Evolutionary conservation across 225 moss, liverwort and hornwort species (phyloP).

Genomic region (Asterella californica): DNA sequence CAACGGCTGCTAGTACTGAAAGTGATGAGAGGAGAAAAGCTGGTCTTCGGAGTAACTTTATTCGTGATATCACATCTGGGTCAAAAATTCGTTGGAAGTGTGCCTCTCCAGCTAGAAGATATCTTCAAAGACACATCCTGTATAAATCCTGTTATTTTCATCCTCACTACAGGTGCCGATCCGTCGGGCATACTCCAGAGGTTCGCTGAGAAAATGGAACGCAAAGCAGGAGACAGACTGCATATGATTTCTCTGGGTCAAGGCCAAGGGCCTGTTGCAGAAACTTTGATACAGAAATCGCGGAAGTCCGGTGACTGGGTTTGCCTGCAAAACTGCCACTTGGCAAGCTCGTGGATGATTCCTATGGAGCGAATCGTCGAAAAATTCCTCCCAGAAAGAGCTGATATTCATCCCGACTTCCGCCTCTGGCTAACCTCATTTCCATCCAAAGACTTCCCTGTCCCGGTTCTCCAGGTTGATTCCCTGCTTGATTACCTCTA

Average conservation of each 20-base stretch:
- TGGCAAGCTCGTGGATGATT: slow-evolving; percentile 93
- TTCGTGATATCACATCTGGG: slow-evolving; percentile 66
- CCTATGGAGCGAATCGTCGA: slow-evolving; percentile 89
- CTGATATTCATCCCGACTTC: slow-evolving; percentile 69
- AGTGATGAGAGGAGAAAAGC: slow-evolving; percentile 69
- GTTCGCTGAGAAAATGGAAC: slow-evolving; percentile 82
- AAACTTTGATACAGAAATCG: slow-evolving; percentile 71
- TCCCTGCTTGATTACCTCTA: not conserved
- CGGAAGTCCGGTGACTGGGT: slow-evolving; percentile 88
- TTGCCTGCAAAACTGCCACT: slow-evolving; percentile 87
- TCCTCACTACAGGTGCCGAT: slow-evolving; percentile 75
- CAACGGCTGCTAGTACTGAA: slow-evolving; percentile 65
- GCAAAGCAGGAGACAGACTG: slow-evolving; percentile 55
- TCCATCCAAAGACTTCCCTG: slow-evolving; percentile 73
- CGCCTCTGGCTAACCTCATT: slow-evolving; percentile 84
- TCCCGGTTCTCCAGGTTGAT: slow-evolving; percentile 78
- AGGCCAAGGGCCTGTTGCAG: slow-evolving; percentile 90
- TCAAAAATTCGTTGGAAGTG: slow-evolving; percentile 64
- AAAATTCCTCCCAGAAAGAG: slow-evolving; percentile 49
- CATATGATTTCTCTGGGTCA: slow-evolving; percentile 95
- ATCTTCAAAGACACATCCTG: slow-evolving; percentile 73
- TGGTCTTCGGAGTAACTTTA: slow-evolving; percentile 60
- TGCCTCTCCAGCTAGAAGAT: slow-evolving; percentile 67
- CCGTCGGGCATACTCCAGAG: slow-evolving; percentile 77
- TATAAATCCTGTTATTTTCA: slow-evolving; percentile 74